phyloP scores from a whole-genome alignment of 768 basidiomycete species.

The Ephemerocybe angulata region DNA sequence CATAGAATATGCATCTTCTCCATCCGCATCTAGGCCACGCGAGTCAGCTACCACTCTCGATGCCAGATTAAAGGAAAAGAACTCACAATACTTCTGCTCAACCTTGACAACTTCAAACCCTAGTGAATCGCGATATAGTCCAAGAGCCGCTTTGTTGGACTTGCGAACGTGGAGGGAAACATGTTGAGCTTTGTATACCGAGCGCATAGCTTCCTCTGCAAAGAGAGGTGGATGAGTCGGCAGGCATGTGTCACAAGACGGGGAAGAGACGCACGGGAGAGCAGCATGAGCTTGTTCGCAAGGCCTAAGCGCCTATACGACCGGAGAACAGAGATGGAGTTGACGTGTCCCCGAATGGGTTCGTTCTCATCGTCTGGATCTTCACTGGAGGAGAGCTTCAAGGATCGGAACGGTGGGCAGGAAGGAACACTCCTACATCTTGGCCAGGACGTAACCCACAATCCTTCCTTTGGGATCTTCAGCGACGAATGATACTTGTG shows the following conservation, averaged over 20 bases:
- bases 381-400: slow-evolving; percentile 23
- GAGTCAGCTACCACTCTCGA: too few relatives aligned
- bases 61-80: too few relatives aligned
- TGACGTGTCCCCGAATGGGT: slow-evolving; percentile 85
- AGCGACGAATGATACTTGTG: slow-evolving; percentile 88
- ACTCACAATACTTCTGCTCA: slow-evolving; percentile 89
- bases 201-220: slow-evolving; percentile 87
- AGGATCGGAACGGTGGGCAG: background rate
- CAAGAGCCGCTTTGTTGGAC: slow-evolving; percentile 91
- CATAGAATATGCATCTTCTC: too few relatives aligned
- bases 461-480: slow-evolving; percentile 86
- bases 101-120: slow-evolving; percentile 85
- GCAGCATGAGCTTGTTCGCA: slow-evolving; percentile 91
- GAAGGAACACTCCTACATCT: slow-evolving; percentile 60
- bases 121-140: slow-evolving; percentile 82
- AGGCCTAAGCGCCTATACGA: slow-evolving; percentile 88
- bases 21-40: too few relatives aligned
- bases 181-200: slow-evolving; percentile 78
- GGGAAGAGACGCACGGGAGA: slow-evolving; percentile 65
- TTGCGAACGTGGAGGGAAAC: slow-evolving; percentile 91
- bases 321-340: slow-evolving; percentile 91
- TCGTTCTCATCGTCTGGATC: slow-evolving; percentile 47
- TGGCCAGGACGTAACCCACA: slow-evolving; percentile 93
- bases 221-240: background rate
- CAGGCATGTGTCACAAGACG: background rate